Evolutionary conservation across 2,329 filamentous ascomycete species (phyloP), one percentile per base, ranked within the genome.

Genomic region (Microcyclospora tardicrescens): DNA sequence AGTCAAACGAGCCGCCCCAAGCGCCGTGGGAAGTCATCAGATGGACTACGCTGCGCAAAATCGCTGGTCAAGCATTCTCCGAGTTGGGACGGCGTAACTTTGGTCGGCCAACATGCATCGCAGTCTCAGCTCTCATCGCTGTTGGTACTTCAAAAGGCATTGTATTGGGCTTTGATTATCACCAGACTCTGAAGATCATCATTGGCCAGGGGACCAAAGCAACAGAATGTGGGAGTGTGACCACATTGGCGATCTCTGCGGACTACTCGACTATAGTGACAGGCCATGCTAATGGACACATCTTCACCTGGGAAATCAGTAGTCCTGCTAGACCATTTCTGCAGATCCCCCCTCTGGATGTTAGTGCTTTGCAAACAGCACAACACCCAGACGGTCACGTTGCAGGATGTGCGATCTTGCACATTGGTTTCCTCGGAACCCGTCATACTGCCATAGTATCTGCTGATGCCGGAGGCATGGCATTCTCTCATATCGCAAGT

Each of bases 1-100:
- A 58, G 5, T 19, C 39, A 14, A 49, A 41, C 3, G 58, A 57
- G 12, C 68, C 72, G 15, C 72, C 77, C 2, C 78, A 84, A 39
- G 77, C 84, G 5, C 91, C 91, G 2, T 98, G 91, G 93, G 91
- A 98, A 55, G 86, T 96, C 38, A 82, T 98, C 42, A 75, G 87
- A 55, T 98, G 93, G 93, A 96, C 85, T 1, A 91, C 83, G 56
- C 65, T 98, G 41, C 84, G 79, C 54, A 96, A 93, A 59, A 75
- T 98, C 45, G 86, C 85, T 16, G 77, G 76, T 0, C 85, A 96
- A 59, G 78, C 84, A 3, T 96, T 96, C 59, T 94, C 89, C 2
- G 93, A 98, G 61, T 74, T 80, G 33, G 91, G 87, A 28, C 91
- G 79, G 63, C 80, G 91, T 44, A 95, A 84, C 60, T 96, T 95